A percentile compares a stretch with the other conserved stretches of the same genome.
phyloP scores from a whole-genome alignment of 1,284 basidiomycete species.

The Ceratorhiza oryzae-sativae region DNA sequence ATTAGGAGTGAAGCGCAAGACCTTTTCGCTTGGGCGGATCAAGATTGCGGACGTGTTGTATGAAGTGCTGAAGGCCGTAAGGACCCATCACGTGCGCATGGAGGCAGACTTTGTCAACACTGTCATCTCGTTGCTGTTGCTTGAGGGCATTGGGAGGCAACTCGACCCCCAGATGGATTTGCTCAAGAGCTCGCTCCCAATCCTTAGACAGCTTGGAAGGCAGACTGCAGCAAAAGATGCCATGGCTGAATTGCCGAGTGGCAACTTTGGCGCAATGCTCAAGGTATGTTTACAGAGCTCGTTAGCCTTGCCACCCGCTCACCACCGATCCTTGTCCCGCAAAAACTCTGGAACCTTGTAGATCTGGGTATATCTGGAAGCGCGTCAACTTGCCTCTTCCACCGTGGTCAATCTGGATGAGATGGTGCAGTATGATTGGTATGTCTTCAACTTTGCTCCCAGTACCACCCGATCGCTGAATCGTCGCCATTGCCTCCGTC shows the following conservation, averaged over 20 bases:
- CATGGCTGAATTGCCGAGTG: constrained; percentile 64
- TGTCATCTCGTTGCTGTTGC: constrained; percentile 88
- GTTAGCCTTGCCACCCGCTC: constrained; percentile 12
- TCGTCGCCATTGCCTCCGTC: neutral
- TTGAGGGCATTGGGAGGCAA: constrained; percentile 96
- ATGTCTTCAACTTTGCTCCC: constrained; percentile 45
- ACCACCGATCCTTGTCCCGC: constrained; percentile 11
- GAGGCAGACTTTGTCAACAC: constrained; percentile 99
- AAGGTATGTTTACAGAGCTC: constrained; percentile 63
- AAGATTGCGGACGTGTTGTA: constrained; percentile 93
- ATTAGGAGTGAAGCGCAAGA: constrained; percentile 92
- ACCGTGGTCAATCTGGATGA: constrained; percentile 81
- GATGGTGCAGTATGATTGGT: constrained; percentile 79
- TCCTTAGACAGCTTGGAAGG: constrained; percentile 84
- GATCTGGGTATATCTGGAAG: constrained; percentile 93
- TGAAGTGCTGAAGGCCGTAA: constrained; percentile 87
- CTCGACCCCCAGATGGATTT: constrained; percentile 92
- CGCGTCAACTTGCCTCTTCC: constrained; percentile 80
- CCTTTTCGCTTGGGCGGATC: constrained; percentile 94
- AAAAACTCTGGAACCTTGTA: constrained; percentile 47
- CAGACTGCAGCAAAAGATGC: constrained; percentile 85
- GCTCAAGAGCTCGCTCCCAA: constrained; percentile 91
- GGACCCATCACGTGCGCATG: constrained; percentile 97
- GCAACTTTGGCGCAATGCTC: constrained; percentile 80
- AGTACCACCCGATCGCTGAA: neutral